A percentile compares a stretch with the other conserved stretches of the same genome.
phyloP scores from a whole-genome alignment of 2,329 filamentous ascomycete species.

The Pseudocercospora pini-densiflorae region DNA sequence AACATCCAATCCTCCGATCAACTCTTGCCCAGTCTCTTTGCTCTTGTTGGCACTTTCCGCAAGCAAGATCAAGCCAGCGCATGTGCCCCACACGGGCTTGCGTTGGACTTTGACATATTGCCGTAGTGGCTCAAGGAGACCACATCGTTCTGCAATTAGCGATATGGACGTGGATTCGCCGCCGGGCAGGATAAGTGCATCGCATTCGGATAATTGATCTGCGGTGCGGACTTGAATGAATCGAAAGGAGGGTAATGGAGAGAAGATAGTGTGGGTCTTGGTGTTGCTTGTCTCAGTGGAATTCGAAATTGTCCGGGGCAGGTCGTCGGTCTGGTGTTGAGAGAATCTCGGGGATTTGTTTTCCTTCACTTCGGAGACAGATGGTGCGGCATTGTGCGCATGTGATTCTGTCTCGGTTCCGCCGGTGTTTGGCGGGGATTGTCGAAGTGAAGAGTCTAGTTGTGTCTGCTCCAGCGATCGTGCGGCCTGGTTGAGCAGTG shows the following conservation, averaged over 20 bases:
- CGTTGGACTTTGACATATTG: constrained; percentile 85
- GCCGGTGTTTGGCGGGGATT: neutral
- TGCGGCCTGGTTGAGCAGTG: constrained; percentile 72
- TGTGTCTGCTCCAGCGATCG: neutral
- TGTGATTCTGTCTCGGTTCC: neutral
- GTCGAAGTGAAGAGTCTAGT: neutral
- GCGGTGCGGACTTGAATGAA: constrained; percentile 82
- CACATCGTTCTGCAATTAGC: constrained; percentile 79
- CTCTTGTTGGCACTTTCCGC: constrained; percentile 85
- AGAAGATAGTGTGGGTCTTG: neutral
- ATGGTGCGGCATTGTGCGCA: neutral
- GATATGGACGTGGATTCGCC: constrained; percentile 96
- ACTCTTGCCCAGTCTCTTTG: constrained; percentile 88
- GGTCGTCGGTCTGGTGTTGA: neutral
- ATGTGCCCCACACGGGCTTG: constrained; percentile 93
- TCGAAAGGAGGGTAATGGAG: constrained; percentile 48
- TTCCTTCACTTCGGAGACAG: neutral
- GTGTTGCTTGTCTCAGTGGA: neutral
- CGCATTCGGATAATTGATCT: constrained; percentile 71
- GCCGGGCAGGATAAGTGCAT: constrained; percentile 87
- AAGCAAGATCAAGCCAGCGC: constrained; percentile 89
- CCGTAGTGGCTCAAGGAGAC: constrained; percentile 79
- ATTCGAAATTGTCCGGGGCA: neutral
- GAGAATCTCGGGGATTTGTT: constrained; percentile 2
- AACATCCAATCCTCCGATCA: constrained; percentile 90